Base-by-base conservation (phyloP, 2,329 filamentous ascomycete genomes). In the Lachnellula suecica region DNA sequence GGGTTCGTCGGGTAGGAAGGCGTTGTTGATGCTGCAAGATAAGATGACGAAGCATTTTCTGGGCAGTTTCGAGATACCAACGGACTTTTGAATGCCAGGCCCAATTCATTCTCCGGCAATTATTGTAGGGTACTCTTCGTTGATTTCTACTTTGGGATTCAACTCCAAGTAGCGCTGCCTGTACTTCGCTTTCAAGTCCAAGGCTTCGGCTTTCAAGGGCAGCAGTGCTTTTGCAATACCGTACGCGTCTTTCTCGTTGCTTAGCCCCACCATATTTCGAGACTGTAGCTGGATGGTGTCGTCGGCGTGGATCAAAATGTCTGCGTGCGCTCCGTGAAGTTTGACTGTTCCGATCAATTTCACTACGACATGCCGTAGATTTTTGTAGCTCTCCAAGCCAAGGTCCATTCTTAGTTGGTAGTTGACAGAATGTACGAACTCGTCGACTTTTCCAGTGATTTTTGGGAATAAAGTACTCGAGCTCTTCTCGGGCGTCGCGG, bases 71-170 rank as follows among this genome's bases (percentile, higher is more conserved):
- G 22, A 44, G 13, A 64, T 42, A 0, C 55, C 61, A 1, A 59
- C 54, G 4, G 47, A 51, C 37, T 58, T 61, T 22, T 62, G 56
- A 10, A 64, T 41, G 6, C 49, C 58, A 0, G 59, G 59, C 0
- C 61, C 62, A 8, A 63, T 52, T 54, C 58, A 64, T 34, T 63
- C 61, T 2, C 61, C 62, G 3, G 61, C 61, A 13, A 64, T 56
- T 9, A 64, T 63, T 4, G 63, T 25, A 1, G 59, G 57, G n/a
- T 51, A 5, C 9, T 56, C 37, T 1, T 47, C 31, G 1, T 51
- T 19, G 1, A 63, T 35, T 1, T 51, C 37, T 1, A 22, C 25
- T 10, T 37, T 42, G 0, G 47, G 52, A 22, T 63, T 60, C 2
- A 61, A 38, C 24, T 51, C 22, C 7, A 15, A 8, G 22, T 53